Conservation (phyloP, 1,139 yeast species). For the Candida buenavistaensis region DNA sequence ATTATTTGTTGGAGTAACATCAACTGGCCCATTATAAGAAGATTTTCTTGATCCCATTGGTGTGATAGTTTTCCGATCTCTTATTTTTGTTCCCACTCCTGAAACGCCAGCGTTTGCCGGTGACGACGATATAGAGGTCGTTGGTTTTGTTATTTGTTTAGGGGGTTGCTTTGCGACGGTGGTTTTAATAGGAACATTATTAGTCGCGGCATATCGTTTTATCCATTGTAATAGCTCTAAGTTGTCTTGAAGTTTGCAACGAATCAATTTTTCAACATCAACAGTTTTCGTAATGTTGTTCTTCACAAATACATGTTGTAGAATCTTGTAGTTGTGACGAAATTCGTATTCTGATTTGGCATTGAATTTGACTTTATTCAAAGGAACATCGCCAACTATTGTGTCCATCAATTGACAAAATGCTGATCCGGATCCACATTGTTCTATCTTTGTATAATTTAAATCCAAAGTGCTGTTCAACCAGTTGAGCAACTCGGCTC, state of each 20-base stretch:
- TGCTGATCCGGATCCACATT: slow-evolving; percentile 94
- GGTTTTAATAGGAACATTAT: slow-evolving; percentile 15
- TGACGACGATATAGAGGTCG: slow-evolving; percentile 1
- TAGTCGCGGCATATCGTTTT: slow-evolving; percentile 66
- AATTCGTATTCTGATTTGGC: slow-evolving; percentile 71
- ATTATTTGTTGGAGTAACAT: slow-evolving; percentile 2
- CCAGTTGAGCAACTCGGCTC: slow-evolving; percentile 86
- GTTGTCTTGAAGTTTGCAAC: slow-evolving; percentile 91
- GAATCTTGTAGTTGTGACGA: slow-evolving; percentile 76
- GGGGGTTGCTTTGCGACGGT: slow-evolving; percentile 14
- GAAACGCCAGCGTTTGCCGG: slow-evolving; percentile 10
- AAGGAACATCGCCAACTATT: slow-evolving; percentile 77
- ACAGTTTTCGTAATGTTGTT: slow-evolving; percentile 73
- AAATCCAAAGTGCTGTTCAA: slow-evolving; percentile 68
- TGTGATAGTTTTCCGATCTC: slow-evolving; percentile 10
- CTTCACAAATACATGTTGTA: slow-evolving; percentile 73
- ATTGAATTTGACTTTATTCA: slow-evolving; percentile 71
- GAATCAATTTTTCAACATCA: slow-evolving; percentile 78
- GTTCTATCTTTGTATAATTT: slow-evolving; percentile 77
- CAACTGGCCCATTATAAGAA: slow-evolving; percentile 2
- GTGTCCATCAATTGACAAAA: slow-evolving; percentile 91
- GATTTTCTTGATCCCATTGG: slow-evolving; percentile 7
- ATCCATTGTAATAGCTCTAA: slow-evolving; percentile 94
- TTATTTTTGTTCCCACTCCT: slow-evolving; percentile 2
- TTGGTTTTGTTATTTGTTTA: not conserved